phyloP scores from a whole-genome alignment of 345 rosid genomes.

The Eucalyptus erythrocorys region DNA sequence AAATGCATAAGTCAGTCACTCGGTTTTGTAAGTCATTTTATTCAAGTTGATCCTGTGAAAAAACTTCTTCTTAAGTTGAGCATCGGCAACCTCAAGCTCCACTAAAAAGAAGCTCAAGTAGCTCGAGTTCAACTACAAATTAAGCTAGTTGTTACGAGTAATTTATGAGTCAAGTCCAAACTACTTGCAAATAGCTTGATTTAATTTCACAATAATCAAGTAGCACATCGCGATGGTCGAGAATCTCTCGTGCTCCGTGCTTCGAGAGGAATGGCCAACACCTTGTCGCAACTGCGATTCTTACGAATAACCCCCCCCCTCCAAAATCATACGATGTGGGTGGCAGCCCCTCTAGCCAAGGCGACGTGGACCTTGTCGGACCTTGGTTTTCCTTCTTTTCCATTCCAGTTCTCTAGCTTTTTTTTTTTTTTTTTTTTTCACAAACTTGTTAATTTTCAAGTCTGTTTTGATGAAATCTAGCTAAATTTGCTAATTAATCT shows the following conservation, averaged over 20 bases:
- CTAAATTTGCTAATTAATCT: background rate
- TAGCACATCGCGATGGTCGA: background rate
- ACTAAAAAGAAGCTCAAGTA: background rate
- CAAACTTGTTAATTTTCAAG: background rate
- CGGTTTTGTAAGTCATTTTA: background rate
- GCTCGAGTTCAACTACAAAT: background rate
- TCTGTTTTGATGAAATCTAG: background rate
- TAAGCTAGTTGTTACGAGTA: background rate
- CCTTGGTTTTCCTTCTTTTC: too few species aligned
- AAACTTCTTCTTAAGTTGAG: background rate
- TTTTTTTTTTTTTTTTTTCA: too few species aligned
- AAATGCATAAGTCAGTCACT: background rate
- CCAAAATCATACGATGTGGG: background rate
- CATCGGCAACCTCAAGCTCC: background rate
- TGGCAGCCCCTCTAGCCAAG: background rate
- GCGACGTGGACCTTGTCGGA: background rate
- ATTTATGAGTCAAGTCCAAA: background rate
- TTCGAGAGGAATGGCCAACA: too few species aligned
- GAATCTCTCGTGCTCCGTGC: background rate
- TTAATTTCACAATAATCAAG: background rate
- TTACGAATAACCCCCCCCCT: too few species aligned
- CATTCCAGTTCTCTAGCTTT: background rate
- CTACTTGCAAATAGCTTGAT: background rate
- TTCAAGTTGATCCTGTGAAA: background rate
- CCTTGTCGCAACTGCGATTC: too few species aligned